These are phyloP conservation scores for Acidiella bohemica DNA, from an alignment of 495 filamentous ascomycete genomes.

Conservation along the genomic window DNA sequence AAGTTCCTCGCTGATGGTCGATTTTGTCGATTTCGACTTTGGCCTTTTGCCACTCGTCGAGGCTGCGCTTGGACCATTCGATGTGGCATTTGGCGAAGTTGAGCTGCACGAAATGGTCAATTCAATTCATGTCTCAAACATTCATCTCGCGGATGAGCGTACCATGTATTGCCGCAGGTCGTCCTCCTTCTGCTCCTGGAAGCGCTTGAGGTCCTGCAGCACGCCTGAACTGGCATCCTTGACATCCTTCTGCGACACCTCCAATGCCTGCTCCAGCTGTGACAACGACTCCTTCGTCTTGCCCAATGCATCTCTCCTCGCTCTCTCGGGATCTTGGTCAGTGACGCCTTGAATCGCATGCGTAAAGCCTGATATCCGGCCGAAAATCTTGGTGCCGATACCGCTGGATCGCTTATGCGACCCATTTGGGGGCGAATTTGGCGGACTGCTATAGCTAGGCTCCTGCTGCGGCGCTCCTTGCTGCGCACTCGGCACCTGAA, in stretches of 20 bases:
- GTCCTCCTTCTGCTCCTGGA: conserved; percentile 86
- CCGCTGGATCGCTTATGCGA: conserved; percentile 51
- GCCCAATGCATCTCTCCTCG: conserved; percentile 80
- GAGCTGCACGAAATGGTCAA: conserved; percentile 40
- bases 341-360: conserved; percentile 93
- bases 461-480: conserved; percentile 26
- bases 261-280: conserved; percentile 76
- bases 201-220: conserved; percentile 75
- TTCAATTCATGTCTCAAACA: not conserved
- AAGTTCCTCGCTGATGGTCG: too few relatives aligned
- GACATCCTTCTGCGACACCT: conserved; percentile 77
- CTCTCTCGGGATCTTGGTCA: conserved; percentile 88
- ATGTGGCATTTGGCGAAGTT: conserved; percentile 89
- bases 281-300: conserved; percentile 70
- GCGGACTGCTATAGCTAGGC: conserved; percentile 19
- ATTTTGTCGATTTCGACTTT: conserved; percentile 75
- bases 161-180: conserved; percentile 94
- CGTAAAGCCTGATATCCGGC: conserved; percentile 51
- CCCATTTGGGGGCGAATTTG: conserved; percentile 22
- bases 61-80: conserved; percentile 95
- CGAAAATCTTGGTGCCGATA: conserved; percentile 86
- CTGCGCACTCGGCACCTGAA: conserved; percentile 26
- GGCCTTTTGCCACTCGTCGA: conserved; percentile 92
- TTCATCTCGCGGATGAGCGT: conserved; percentile 26
- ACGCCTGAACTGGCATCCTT: conserved; percentile 78